Percentiles rank a stretch among this genome's conserved stretches.
Evolutionary conservation across 305 asterid genomes (phyloP).

Genomic region (Fraxinus paxiana): DNA sequence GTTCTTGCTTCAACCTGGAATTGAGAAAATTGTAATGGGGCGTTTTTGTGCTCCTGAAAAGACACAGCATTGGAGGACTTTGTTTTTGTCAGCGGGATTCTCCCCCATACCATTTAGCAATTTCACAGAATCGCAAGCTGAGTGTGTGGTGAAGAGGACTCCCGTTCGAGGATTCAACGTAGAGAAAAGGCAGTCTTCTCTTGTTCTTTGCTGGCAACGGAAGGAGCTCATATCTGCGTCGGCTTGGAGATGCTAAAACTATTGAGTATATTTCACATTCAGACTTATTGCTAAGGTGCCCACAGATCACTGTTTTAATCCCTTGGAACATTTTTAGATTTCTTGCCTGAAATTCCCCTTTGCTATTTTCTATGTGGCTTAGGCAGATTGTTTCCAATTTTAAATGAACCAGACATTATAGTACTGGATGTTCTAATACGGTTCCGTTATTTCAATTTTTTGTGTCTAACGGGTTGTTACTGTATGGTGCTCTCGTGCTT

Average conservation of each 20-base stretch:
- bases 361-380: slow-evolving; percentile 33
- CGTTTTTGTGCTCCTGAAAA: slow-evolving; percentile 31
- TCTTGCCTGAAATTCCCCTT: slow-evolving; percentile 31
- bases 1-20: slow-evolving; percentile 45
- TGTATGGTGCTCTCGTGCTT: slow-evolving; percentile 1
- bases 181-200: slow-evolving; percentile 48
- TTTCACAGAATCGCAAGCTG: slow-evolving; percentile 50
- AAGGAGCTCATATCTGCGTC: slow-evolving; percentile 52
- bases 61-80: slow-evolving; percentile 43
- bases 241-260: slow-evolving; percentile 52
- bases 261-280: background rate
- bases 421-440: slow-evolving; percentile 33
- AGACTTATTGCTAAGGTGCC: slow-evolving; percentile 26
- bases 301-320: slow-evolving; percentile 24
- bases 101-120: slow-evolving; percentile 40
- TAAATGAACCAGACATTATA: slow-evolving; percentile 27
- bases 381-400: slow-evolving; percentile 38
- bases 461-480: slow-evolving; percentile 17
- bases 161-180: slow-evolving; percentile 49
- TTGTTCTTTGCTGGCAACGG: slow-evolving; percentile 50
- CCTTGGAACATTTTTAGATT: slow-evolving; percentile 23
- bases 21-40: slow-evolving; percentile 37
- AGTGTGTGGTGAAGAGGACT: slow-evolving; percentile 42
- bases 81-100: slow-evolving; percentile 45
- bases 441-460: slow-evolving; percentile 17